Conservation (phyloP, 805 yeast genomes). For the Kodamaea kaohsiungensis region DNA sequence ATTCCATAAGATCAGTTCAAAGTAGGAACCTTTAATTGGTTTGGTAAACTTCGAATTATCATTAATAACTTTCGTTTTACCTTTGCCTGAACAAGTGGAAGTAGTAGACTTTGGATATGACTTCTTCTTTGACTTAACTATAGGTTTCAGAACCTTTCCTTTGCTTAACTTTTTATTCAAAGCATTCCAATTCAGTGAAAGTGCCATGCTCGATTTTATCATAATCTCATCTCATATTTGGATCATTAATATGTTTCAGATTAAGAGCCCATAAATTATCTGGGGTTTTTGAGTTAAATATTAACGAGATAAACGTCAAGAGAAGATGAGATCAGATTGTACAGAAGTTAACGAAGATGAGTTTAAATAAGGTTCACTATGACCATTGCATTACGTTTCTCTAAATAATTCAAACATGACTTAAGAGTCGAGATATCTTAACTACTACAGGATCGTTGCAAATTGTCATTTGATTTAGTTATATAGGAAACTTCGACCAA, state of each 20-base stretch:
- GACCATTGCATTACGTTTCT: too few species aligned
- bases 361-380: too few species aligned
- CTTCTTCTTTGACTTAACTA: not conserved
- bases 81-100: not conserved
- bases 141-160: not conserved
- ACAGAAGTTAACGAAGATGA: too few species aligned
- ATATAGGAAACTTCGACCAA: too few species aligned
- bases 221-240: not conserved
- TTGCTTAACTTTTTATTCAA: slow-evolving; percentile 14
- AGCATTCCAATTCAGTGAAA: slow-evolving; percentile 26
- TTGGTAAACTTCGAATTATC: not conserved
- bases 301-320: too few species aligned
- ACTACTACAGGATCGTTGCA: too few species aligned
- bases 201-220: not conserved
- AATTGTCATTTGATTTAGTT: too few species aligned
- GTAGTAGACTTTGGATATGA: not conserved
- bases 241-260: not conserved
- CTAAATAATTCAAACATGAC: too few species aligned
- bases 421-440: too few species aligned
- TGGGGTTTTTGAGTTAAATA: not conserved
- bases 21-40: not conserved
- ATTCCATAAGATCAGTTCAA: slow-evolving; percentile 9
- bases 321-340: too few species aligned
- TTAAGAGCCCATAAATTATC: not conserved
- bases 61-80: not conserved